Conservation (phyloP, 2,329 filamentous ascomycete species). For the Exophiala oligosperma region DNA sequence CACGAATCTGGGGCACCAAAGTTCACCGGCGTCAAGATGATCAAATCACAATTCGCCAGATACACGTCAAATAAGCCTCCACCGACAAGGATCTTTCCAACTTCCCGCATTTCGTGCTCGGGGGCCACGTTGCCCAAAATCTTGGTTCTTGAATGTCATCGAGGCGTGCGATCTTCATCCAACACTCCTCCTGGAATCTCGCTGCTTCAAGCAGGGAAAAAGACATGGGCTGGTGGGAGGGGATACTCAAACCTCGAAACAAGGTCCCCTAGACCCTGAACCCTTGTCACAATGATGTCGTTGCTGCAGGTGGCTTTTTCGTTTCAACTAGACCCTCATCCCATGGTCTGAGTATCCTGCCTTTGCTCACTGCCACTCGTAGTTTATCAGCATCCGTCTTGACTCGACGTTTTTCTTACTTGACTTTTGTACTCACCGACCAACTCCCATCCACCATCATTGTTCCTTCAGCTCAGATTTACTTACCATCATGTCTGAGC, state of each 20-base stretch:
- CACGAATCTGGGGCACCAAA: constrained; percentile 2
- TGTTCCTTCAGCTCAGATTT: background rate
- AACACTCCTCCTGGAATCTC: background rate
- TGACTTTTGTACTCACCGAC: too few relatives aligned
- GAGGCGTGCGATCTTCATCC: constrained; percentile 2
- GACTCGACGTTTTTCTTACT: too few relatives aligned
- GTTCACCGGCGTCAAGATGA: background rate
- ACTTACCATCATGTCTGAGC: constrained; percentile 24
- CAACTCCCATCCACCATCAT: background rate
- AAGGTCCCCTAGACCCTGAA: constrained; percentile 4
- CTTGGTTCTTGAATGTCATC: constrained; percentile 12
- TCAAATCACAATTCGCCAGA: background rate
- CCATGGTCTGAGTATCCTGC: background rate
- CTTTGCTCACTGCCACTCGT: too few relatives aligned
- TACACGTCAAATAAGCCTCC: background rate
- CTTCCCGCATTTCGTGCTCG: constrained; percentile 3
- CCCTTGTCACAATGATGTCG: constrained; percentile 20
- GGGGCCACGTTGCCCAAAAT: constrained; percentile 4
- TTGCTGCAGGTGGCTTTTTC: constrained; percentile 17
- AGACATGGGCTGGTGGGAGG: background rate
- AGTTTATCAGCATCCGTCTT: too few relatives aligned
- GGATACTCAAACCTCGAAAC: background rate
- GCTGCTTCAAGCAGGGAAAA: constrained; percentile 13
- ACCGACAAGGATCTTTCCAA: constrained; percentile 23
- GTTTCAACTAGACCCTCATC: background rate